Conservation (phyloP, 805 yeast species). For the Candida awuae region DNA sequence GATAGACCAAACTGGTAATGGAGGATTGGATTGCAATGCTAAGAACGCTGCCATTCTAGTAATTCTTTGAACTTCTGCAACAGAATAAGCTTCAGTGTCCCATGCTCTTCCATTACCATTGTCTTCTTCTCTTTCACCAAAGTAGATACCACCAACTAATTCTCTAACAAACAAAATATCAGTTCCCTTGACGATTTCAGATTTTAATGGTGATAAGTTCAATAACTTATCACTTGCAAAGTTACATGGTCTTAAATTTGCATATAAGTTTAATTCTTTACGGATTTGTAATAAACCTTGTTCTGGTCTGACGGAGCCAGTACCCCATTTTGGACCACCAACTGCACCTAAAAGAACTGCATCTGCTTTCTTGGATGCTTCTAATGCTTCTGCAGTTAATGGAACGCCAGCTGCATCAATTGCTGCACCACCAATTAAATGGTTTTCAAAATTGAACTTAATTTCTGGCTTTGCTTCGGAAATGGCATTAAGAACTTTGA, state of each 20-base stretch:
- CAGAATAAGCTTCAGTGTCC: slow-evolving; percentile 90
- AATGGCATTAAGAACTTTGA: slow-evolving; percentile 81
- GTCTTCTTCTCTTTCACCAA: slow-evolving; percentile 93
- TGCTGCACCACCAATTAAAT: slow-evolving; percentile 96
- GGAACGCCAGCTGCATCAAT: slow-evolving; percentile 96
- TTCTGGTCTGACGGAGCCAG: slow-evolving; percentile 93
- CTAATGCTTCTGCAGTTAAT: slow-evolving; percentile 75
- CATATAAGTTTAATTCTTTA: slow-evolving; percentile 88
- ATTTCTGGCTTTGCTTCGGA: slow-evolving; percentile 46
- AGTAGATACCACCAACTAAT: slow-evolving; percentile 95
- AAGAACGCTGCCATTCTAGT: slow-evolving; percentile 97
- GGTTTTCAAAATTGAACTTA: slow-evolving; percentile 70
- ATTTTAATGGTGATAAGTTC: slow-evolving; percentile 80
- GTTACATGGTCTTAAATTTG: slow-evolving; percentile 94
- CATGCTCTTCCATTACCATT: slow-evolving; percentile 79
- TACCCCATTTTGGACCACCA: slow-evolving; percentile 99
- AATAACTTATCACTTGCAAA: slow-evolving; percentile 80
- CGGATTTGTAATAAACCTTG: slow-evolving; percentile 92
- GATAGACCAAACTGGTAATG: slow-evolving; percentile 89
- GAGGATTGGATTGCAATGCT: slow-evolving; percentile 90
- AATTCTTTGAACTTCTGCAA: slow-evolving; percentile 88
- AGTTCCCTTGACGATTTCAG: slow-evolving; percentile 82
- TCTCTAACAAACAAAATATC: slow-evolving; percentile 92
- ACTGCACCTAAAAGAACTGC: slow-evolving; percentile 98
- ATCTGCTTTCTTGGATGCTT: slow-evolving; percentile 76